phyloP scores from a whole-genome alignment of 2,329 filamentous ascomycete genomes.

The Lachnellula suecica region DNA sequence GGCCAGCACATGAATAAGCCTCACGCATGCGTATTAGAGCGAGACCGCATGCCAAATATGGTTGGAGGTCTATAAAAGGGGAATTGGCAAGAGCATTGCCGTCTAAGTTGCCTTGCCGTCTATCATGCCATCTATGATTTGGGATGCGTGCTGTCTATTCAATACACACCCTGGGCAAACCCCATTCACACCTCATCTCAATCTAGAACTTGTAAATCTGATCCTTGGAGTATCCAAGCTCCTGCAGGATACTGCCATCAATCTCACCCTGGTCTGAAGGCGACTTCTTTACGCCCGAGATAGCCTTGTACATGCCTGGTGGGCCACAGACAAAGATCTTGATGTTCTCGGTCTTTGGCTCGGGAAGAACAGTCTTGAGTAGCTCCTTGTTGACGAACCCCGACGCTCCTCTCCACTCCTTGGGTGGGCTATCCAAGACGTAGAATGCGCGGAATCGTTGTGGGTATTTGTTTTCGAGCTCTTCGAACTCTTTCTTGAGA shows the following conservation, averaged over 20 bases:
- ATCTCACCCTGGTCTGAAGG: conserved; percentile 95
- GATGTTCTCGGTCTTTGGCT: conserved; percentile 87
- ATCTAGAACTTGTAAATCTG: conserved; percentile 94
- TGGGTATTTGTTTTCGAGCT: conserved; percentile 93
- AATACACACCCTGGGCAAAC: too few relatives aligned
- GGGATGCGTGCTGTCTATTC: too few relatives aligned
- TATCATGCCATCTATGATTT: too few relatives aligned
- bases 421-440: conserved; percentile 79
- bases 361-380: conserved; percentile 90
- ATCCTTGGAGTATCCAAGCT: conserved; percentile 80
- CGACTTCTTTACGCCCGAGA: conserved; percentile 86
- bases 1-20: too few relatives aligned
- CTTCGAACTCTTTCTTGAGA: conserved; percentile 78
- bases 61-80: too few relatives aligned
- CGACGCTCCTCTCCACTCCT: conserved; percentile 73
- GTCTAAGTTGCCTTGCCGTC: too few relatives aligned
- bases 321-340: conserved; percentile 97
- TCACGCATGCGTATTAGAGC: too few relatives aligned
- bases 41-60: too few relatives aligned
- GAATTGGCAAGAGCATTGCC: too few relatives aligned
- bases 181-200: too few relatives aligned
- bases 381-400: conserved; percentile 89
- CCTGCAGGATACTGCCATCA: conserved; percentile 69
- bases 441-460: conserved; percentile 96
- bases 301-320: conserved; percentile 87